Base-by-base conservation (phyloP, 495 filamentous ascomycete species). In the Trichoderma orchidacearum region DNA sequence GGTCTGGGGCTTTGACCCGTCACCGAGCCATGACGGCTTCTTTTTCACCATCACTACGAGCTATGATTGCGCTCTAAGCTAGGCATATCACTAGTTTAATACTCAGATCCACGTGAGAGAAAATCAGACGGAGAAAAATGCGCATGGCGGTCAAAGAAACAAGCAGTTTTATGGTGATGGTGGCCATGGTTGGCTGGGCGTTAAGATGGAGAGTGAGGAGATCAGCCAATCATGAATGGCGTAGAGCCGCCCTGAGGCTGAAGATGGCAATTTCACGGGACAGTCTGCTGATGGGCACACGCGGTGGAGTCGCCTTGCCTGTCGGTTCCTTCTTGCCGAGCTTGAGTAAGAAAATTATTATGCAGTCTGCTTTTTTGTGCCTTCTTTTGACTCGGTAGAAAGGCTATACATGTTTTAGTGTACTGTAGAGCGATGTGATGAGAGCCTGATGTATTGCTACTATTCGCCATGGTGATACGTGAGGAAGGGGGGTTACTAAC, bases 201-300 rank as follows among this genome's bases (percentile, higher is more conserved):
- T n/a, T n/a, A n/a, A n/a, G n/a, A n/a, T n/a, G n/a, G 41, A 11
- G 41, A 12, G 17, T 8, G 6, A 23, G 18, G 41, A 48, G 41
- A 23, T 18, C 18, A 48, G 41, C 41, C 41, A 48, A 48, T 48
- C 41, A 48, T 18, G 18, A 9, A 1, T 15, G 41, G 41, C 15
- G 41, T 48, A 48, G 41, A 48, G 41, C 41, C 41, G 41, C 41
- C 41, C 41, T 48, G 41, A 23, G 41, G 41, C 41, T 48, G 41
- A 48, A 48, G 41, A 48, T 18, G 41, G 41, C 41, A 48, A 48
- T 27, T 48, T 23, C 3, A 41, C 21, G 36, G 36, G 32, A 35
- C 21, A n/a, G n/a, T 17, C 36, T 41, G 36, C 17, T 41, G 36
- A 21, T 17, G n/a, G n/a, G 32, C 5, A 11, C 5, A 35, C 5